These are phyloP conservation scores for Podila epicladia DNA, from an alignment of 192 early-diverging fungal species.

Conservation along the genomic window DNA sequence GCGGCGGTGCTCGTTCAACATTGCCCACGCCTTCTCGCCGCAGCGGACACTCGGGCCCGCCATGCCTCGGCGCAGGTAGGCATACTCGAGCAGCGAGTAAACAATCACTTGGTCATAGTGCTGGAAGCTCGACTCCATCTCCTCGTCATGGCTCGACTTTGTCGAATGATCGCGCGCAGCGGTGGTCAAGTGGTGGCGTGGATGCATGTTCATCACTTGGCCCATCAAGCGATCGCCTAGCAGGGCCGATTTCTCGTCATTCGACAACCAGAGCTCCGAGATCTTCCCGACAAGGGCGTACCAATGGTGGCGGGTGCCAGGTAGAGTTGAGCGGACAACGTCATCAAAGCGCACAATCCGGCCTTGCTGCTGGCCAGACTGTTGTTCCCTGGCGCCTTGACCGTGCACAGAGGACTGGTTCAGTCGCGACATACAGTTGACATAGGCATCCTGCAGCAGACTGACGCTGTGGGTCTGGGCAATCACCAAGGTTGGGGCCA, in stretches of 20 bases:
- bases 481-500: constrained; percentile 44
- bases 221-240: constrained; percentile 43
- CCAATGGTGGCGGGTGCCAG: constrained; percentile 49
- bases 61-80: constrained; percentile 46
- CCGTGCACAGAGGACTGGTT: constrained; percentile 20
- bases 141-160: neutral
- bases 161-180: neutral
- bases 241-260: constrained; percentile 29
- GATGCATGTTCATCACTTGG: constrained; percentile 48
- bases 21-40: constrained; percentile 46
- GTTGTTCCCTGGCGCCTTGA: neutral
- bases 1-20: constrained; percentile 44
- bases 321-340: constrained; percentile 35
- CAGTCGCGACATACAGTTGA: constrained; percentile 39
- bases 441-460: constrained; percentile 40
- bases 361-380: neutral
- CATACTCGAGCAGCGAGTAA: constrained; percentile 46
- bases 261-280: constrained; percentile 46
- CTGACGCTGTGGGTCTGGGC: constrained; percentile 42
- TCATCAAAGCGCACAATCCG: constrained; percentile 34
- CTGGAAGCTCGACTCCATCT: constrained; percentile 37
- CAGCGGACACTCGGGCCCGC: constrained; percentile 40
- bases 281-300: constrained; percentile 50
- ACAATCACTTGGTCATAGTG: constrained; percentile 49
- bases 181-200: constrained; percentile 30